These are phyloP conservation scores for Acer campestre DNA, from an alignment of 345 rosid species.

Conservation along the genomic window DNA sequence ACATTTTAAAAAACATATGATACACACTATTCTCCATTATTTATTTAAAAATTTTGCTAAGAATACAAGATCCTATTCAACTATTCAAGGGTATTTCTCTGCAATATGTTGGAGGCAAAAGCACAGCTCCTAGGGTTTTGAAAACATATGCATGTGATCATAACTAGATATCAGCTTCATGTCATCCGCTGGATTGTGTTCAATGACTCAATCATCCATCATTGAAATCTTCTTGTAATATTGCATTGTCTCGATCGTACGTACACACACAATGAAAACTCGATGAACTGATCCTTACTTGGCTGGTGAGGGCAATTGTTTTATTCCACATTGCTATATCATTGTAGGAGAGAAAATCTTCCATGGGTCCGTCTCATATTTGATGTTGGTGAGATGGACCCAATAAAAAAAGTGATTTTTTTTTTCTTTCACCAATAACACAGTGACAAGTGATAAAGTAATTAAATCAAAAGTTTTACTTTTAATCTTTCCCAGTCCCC, in stretches of 20 bases:
- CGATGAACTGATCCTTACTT: conserved; percentile 30
- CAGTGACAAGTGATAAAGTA: too few relatives aligned
- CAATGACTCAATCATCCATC: conserved; percentile 44
- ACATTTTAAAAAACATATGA: too few relatives aligned
- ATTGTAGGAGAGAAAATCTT: neutral
- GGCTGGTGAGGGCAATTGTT: too few relatives aligned
- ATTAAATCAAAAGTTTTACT: too few relatives aligned
- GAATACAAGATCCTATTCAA: neutral
- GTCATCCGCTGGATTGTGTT: conserved; percentile 34
- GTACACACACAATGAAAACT: conserved; percentile 35
- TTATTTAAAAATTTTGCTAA: too few relatives aligned
- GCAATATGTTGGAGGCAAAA: conserved; percentile 33
- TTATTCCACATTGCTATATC: too few relatives aligned
- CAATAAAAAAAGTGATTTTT: too few relatives aligned
- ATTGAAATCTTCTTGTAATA: conserved; percentile 19
- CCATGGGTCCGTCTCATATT: too few relatives aligned
- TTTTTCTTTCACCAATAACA: too few relatives aligned
- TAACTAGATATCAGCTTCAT: conserved; percentile 35
- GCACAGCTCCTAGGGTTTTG: conserved; percentile 36
- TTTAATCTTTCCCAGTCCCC: too few relatives aligned
- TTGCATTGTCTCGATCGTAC: conserved; percentile 33
- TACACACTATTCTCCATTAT: too few relatives aligned
- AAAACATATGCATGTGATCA: conserved; percentile 50
- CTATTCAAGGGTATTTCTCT: conserved; percentile 14
- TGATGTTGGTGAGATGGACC: too few relatives aligned